Conservation (phyloP, 495 filamentous ascomycete genomes). For the Choiromyces venosus region DNA sequence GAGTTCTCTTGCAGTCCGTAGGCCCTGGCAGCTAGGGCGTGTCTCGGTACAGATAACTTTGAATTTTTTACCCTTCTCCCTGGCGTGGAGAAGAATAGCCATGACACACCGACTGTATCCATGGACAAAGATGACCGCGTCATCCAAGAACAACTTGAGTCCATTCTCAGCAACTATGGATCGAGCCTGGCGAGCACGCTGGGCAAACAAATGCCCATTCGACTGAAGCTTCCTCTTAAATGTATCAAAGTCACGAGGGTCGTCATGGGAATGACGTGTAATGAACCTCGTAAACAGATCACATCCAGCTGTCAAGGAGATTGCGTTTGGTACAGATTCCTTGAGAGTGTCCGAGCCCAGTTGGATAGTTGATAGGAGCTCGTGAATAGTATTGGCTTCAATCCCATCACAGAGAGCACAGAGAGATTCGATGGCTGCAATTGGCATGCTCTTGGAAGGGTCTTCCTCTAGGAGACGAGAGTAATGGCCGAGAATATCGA, state of each 20-base stretch:
- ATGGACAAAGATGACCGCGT: constrained; percentile 75
- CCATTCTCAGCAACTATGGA: constrained; percentile 75
- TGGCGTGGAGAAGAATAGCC: constrained; percentile 66
- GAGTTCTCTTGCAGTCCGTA: constrained; percentile 60
- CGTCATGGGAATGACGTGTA: constrained; percentile 53
- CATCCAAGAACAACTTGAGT: constrained; percentile 67
- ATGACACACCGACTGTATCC: constrained; percentile 80
- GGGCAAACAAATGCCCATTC: constrained; percentile 78
- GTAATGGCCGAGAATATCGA: constrained; percentile 39
- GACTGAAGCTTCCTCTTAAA: constrained; percentile 74
- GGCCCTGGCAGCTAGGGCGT: constrained; percentile 53
- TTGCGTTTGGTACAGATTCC: constrained; percentile 70
- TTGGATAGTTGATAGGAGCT: constrained; percentile 80
- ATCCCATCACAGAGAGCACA: constrained; percentile 73
- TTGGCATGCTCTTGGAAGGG: constrained; percentile 84
- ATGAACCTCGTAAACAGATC: constrained; percentile 94
- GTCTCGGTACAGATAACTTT: constrained; percentile 72
- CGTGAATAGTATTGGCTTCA: constrained; percentile 77
- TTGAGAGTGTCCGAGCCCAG: constrained; percentile 69
- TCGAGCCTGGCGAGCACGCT: constrained; percentile 76
- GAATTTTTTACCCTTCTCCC: constrained; percentile 65
- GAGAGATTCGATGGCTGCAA: constrained; percentile 90
- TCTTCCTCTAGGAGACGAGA: constrained; percentile 47
- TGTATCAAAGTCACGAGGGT: constrained; percentile 65
- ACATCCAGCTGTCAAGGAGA: constrained; percentile 86